Base-by-base conservation (phyloP, 345 rosid genomes). In the Rhizophora apiculata region DNA sequence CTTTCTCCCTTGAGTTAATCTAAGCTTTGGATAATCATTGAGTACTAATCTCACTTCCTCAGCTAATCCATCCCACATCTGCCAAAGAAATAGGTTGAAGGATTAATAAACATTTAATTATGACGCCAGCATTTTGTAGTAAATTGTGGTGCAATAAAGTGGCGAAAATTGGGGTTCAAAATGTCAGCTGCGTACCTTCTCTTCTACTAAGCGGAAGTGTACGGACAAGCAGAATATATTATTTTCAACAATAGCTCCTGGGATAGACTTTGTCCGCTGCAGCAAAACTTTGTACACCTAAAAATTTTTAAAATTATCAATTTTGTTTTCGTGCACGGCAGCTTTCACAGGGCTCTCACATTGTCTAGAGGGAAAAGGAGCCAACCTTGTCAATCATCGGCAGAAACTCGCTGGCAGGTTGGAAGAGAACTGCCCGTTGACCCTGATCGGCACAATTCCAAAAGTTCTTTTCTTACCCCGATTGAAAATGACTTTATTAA, bases 181-280 rank as follows among this genome's bases (percentile, higher is more conserved):
- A 13, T 43, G 49, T 43, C 46, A 56, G 15, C 30, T 54, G 29
- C 24, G 55, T 74, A 91, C 98, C 83, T 84, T 82, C 72, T 95
- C 98, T 2, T 89, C 90, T 4, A 95, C 99, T 37, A 94, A 72
- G 6, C 99, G 87, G 71, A 82, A 95, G 73, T 95, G 99, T 13
- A 95, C 96, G 36, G 99, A 90, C 56, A 88, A 54, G 58, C 97
- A 92, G 64, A 92, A 95, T 80, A 85, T 90, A 84, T 95, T 93
- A 82, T 92, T 82, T 77, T 95, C 99, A 24, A 95, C 89, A 77
- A 59, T 82, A 6, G 89, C 94, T 72, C 99, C 98, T 0, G 88
- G 84, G n/a, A 83, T 87, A 19, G 87, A 76, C 80, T 85, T 89
- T 18, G 96, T 92, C 62, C 83, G 85, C 73, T 89, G 91, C 20